Conservation (phyloP, 2,329 filamentous ascomycete species). For the Pseudogymnoascus sp. region DNA sequence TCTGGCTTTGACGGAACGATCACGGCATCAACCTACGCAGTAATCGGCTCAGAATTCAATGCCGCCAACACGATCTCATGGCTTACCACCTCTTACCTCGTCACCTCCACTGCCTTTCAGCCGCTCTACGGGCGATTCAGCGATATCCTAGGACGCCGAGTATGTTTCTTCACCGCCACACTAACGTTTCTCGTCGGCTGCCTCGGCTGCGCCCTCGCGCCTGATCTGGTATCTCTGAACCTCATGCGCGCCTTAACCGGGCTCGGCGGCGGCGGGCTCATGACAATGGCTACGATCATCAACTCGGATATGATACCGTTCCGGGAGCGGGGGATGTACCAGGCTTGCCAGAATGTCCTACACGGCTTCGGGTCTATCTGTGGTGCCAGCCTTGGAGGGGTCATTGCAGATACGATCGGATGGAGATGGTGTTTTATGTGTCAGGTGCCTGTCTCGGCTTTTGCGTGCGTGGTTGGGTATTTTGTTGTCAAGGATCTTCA, state of each 20-base stretch:
- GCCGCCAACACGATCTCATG: constrained; percentile 68
- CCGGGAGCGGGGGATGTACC: constrained; percentile 49
- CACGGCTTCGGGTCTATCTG: constrained; percentile 57
- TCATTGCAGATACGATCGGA: constrained; percentile 57
- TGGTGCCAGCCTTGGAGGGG: constrained; percentile 59
- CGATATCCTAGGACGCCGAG: constrained; percentile 60
- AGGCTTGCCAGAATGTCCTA: constrained; percentile 55
- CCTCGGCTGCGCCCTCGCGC: constrained; percentile 57
- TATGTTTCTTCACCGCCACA: constrained; percentile 59
- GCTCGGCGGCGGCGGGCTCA: constrained; percentile 61
- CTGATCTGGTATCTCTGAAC: constrained; percentile 54
- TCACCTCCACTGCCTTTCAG: constrained; percentile 66
- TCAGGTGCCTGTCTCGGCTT: constrained; percentile 53
- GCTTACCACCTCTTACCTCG: constrained; percentile 66
- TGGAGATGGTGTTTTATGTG: constrained; percentile 64
- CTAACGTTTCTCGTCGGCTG: constrained; percentile 57
- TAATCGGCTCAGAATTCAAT: constrained; percentile 68
- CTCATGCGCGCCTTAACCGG: constrained; percentile 62
- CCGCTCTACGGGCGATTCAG: constrained; percentile 66
- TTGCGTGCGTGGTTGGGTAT: constrained; percentile 49
- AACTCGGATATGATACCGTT: constrained; percentile 61
- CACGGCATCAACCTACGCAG: constrained; percentile 66
- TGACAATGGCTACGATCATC: constrained; percentile 60
- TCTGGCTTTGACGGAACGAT: constrained; percentile 66
- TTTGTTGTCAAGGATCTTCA: constrained; percentile 45